Conservation (phyloP, 768 basidiomycete species). For the Thelephora aurantiotincta region DNA sequence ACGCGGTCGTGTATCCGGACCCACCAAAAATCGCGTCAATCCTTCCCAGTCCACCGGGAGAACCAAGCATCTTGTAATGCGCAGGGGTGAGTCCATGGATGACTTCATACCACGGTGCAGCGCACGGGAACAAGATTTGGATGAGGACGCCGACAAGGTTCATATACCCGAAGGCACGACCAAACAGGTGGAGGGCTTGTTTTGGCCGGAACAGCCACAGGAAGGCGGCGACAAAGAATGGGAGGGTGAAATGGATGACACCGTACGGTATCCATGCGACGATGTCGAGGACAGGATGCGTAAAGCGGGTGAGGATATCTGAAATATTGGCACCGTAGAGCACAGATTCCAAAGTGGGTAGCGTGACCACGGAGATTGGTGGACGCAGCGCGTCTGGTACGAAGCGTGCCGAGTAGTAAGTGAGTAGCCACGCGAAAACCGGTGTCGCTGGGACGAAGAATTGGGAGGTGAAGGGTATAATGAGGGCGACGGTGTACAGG, state of each 20-base stretch:
- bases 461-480: slow-evolving; percentile 79
- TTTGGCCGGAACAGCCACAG: slow-evolving; percentile 85
- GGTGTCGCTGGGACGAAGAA: slow-evolving; percentile 86
- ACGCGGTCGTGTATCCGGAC: slow-evolving; percentile 62
- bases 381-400: slow-evolving; percentile 71
- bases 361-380: slow-evolving; percentile 75
- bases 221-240: slow-evolving; percentile 74
- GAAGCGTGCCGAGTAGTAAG: slow-evolving; percentile 78
- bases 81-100: slow-evolving; percentile 95
- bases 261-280: slow-evolving; percentile 96
- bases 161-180: slow-evolving; percentile 81
- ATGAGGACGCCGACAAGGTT: slow-evolving; percentile 78
- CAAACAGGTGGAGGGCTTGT: slow-evolving; percentile 74
- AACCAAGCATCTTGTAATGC: slow-evolving; percentile 83
- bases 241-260: slow-evolving; percentile 78
- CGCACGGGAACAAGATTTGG: slow-evolving; percentile 83
- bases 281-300: slow-evolving; percentile 84
- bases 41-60: slow-evolving; percentile 82
- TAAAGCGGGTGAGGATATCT: slow-evolving; percentile 89
- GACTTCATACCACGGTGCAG: slow-evolving; percentile 96
- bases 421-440: slow-evolving; percentile 73
- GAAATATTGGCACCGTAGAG: slow-evolving; percentile 97
- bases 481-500: slow-evolving; percentile 50
- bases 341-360: slow-evolving; percentile 90
- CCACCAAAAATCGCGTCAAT: slow-evolving; percentile 81